These are phyloP conservation scores for Pelargonium fulgidum DNA, from an alignment of 441 rosid genomes.

Conservation along the genomic window DNA sequence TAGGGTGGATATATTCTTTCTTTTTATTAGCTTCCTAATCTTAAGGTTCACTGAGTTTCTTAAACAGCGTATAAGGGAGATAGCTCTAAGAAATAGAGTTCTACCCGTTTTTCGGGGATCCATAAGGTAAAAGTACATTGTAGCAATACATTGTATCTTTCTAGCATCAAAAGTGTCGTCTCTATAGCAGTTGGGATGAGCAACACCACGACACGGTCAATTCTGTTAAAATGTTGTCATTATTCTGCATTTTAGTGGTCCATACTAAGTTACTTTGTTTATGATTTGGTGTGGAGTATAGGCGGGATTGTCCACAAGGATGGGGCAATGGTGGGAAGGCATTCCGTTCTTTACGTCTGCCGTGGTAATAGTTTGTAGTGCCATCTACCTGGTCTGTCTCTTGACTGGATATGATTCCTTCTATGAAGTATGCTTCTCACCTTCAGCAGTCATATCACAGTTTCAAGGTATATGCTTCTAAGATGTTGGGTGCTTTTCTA, in stretches of 20 bases:
- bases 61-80: no score
- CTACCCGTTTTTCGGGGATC: no score
- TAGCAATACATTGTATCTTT: no score
- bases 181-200: neutral
- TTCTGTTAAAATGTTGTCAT: neutral
- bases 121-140: no score
- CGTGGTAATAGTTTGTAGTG: conserved; percentile 58
- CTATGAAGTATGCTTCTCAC: conserved; percentile 74
- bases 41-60: no score
- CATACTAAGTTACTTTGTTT: neutral
- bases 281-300: conserved; percentile 21
- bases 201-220: neutral
- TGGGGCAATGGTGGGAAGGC: conserved; percentile 81
- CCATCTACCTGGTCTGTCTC: conserved; percentile 65
- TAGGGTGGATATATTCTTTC: no score
- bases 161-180: neutral
- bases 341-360: conserved; percentile 85
- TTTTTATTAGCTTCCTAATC: no score
- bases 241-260: neutral
- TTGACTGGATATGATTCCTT: conserved; percentile 80
- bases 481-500: neutral
- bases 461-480: conserved; percentile 60
- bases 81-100: no score
- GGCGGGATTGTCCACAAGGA: conserved; percentile 73
- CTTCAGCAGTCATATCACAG: conserved; percentile 51